Conservation (phyloP, 2,329 filamentous ascomycete genomes). For the Aspergillus sp. region DNA sequence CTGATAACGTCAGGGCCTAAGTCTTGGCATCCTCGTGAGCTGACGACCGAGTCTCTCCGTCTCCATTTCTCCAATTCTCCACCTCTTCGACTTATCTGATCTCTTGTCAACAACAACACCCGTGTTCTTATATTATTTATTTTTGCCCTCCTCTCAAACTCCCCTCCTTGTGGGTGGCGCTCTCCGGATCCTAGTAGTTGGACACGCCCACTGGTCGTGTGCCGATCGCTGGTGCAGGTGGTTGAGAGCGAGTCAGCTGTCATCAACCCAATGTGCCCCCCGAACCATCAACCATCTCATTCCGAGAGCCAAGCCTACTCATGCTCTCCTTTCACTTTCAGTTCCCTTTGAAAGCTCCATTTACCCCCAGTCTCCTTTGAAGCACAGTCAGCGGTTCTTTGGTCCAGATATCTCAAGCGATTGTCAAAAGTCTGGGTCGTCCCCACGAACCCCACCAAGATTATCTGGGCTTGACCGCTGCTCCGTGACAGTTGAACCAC, state of each 20-base stretch:
- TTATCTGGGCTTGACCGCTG: slow-evolving; percentile 18
- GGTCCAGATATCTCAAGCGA: slow-evolving; percentile 3
- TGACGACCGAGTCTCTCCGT: not conserved
- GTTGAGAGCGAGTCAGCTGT: slow-evolving; percentile 16
- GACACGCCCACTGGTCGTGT: slow-evolving; percentile 12
- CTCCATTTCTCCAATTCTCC: slow-evolving; percentile 13
- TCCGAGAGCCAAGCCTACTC: slow-evolving; percentile 5
- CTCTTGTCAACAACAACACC: not conserved
- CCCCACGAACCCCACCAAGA: slow-evolving; percentile 19
- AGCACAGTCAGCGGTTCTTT: not conserved
- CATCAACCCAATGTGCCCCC: slow-evolving; percentile 12
- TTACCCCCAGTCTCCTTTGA: not conserved
- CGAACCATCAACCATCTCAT: slow-evolving; percentile 6
- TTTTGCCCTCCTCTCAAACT: slow-evolving; percentile 2
- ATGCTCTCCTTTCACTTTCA: not conserved
- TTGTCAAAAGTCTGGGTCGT: slow-evolving; percentile 15
- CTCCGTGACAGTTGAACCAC: slow-evolving; percentile 12
- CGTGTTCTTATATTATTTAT: slow-evolving; percentile 10
- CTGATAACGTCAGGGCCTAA: slow-evolving; percentile 1
- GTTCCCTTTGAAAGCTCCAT: not conserved
- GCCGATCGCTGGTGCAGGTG: slow-evolving; percentile 15
- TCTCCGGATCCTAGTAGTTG: not conserved
- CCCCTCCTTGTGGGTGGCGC: slow-evolving; percentile 8
- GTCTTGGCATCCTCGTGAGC: slow-evolving; percentile 2
- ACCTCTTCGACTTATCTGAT: slow-evolving; percentile 10